phyloP scores from a whole-genome alignment of 1,284 basidiomycete genomes.

The Puccinia polysora region DNA sequence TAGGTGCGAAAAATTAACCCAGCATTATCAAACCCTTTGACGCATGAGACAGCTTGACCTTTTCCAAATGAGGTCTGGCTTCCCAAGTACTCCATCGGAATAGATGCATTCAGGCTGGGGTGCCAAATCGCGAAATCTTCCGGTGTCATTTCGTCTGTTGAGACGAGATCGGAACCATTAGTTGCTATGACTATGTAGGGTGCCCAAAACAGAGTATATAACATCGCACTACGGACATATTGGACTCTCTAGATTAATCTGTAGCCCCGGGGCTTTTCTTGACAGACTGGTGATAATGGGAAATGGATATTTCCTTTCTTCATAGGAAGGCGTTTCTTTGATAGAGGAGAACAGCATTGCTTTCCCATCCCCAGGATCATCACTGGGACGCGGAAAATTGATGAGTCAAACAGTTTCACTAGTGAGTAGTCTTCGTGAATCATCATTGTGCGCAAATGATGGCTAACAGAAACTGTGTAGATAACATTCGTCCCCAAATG shows the following conservation, averaged over 20 bases:
- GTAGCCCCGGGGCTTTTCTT: constrained; percentile 17
- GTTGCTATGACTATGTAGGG: too few species aligned
- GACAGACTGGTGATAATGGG: constrained; percentile 16
- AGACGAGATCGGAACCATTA: neutral
- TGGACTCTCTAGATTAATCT: constrained; percentile 17
- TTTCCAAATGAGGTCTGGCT: neutral
- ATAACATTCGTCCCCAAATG: constrained; percentile 31
- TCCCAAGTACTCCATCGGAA: constrained; percentile 34
- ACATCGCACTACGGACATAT: constrained; percentile 18
- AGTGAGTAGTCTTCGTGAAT: neutral
- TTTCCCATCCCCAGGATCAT: constrained; percentile 33
- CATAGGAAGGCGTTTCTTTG: constrained; percentile 29
- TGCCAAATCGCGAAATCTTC: constrained; percentile 41
- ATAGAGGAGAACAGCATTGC: constrained; percentile 28
- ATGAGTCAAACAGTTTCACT: neutral
- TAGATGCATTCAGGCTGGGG: constrained; percentile 35
- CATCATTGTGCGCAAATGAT: neutral
- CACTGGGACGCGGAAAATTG: constrained; percentile 3
- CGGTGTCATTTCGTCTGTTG: constrained; percentile 37
- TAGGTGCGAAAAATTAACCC: constrained; percentile 20
- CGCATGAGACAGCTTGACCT: constrained; percentile 22
- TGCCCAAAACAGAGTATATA: neutral
- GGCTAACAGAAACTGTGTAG: constrained; percentile 28
- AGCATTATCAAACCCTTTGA: constrained; percentile 38
- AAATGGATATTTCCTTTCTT: constrained; percentile 22